phyloP scores from a whole-genome alignment of 495 filamentous ascomycete species.

The Podospora conica region DNA sequence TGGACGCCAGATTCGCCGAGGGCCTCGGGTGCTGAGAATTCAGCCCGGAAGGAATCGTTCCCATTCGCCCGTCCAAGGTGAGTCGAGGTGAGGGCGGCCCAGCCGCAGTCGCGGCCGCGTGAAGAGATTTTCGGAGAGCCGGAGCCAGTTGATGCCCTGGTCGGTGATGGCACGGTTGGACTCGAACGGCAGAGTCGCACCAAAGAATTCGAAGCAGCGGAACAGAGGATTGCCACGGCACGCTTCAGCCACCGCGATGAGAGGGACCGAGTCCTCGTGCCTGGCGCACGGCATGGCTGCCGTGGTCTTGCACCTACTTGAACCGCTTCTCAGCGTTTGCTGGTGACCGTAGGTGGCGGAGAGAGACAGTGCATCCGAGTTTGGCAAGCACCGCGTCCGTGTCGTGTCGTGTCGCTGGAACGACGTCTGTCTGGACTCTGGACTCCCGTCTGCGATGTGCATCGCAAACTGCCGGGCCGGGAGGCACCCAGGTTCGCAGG shows the following conservation, averaged over 20 bases:
- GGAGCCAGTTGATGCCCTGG: too few species aligned
- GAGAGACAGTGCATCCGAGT: neutral
- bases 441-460: too few species aligned
- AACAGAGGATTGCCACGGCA: neutral
- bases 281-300: neutral
- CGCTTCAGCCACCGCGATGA: neutral
- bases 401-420: neutral
- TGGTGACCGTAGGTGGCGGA: neutral
- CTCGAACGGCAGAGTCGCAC: neutral
- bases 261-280: neutral
- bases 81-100: constrained; percentile 4
- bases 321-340: neutral
- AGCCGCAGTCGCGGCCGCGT: neutral
- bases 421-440: neutral
- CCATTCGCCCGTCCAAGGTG: constrained; percentile 5
- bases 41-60: constrained; percentile 4
- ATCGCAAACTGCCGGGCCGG: neutral
- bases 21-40: neutral
- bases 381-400: neutral
- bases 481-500: neutral
- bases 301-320: neutral
- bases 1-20: neutral
- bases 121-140: too few species aligned
- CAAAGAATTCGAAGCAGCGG: neutral
- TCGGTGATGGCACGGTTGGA: neutral